Evolutionary conservation across 495 filamentous ascomycete species (phyloP), one percentile per base, ranked within the genome.

Genomic region (Friedmanniomyces simplex): DNA sequence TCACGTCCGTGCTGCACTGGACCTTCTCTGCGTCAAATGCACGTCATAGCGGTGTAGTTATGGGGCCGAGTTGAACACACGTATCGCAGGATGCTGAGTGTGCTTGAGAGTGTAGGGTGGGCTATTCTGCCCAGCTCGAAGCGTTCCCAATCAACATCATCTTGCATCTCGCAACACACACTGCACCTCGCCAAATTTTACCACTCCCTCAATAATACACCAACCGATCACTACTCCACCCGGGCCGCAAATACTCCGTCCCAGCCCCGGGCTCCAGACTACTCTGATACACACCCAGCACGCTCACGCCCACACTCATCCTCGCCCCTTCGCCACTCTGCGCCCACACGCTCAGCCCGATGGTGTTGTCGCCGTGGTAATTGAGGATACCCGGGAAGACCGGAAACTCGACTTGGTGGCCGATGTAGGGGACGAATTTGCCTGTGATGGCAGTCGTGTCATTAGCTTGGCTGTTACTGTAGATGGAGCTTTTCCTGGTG

Each of bases 331-430:
- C 61, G 16, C 52, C 61, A 32, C 20, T 37, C 34, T 62, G 60
- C 20, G 66, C 57, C 68, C 68, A 70, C n/a, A 70, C 66, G 30
- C 45, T 58, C 34, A 70, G 39, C 1, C 64, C 68, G 34, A 70
- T 66, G 26, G 63, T 66, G 45, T 70, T 70, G 48, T 70, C 54
- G 8, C 68, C 68, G 14, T 41, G 39, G 50, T 70, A 68, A 45
- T 70, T 55, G 11, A 70, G 51, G 1, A 70, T 55, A 1, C 68
- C 68, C 43, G 68, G 66, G 18, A 63, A 65, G n/a, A 70, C 66
- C 5, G 68, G 66, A 58, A 68, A 70, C 16, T 53, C 32, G 18
- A 51, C 57, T 47, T 70, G 67, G 24, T 67, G 58, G 7, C 68
- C 68, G 13, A 70, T 62, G 16, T 49, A 61, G 0, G 68, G 66